A percentile compares a stretch with the other conserved stretches of the same genome.
phyloP scores from a whole-genome alignment of 1,284 basidiomycete species.

The Gymnopus androsaceus region DNA sequence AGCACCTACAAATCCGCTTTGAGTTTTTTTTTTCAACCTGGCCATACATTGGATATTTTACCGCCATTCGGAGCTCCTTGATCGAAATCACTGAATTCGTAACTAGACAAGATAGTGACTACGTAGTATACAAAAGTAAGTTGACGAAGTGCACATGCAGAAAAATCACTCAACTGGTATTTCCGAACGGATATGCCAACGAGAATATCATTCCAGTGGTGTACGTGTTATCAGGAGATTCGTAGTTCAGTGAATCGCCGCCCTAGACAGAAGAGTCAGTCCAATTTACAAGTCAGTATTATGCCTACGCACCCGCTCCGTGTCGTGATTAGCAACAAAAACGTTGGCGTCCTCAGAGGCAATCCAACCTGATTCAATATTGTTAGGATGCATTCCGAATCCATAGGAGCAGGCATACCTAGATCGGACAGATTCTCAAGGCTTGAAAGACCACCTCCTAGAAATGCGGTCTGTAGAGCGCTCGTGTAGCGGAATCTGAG shows the following conservation, averaged over 20 bases:
- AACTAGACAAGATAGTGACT: slow-evolving; percentile 65
- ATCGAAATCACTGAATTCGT: slow-evolving; percentile 51
- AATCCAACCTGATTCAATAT: slow-evolving; percentile 53
- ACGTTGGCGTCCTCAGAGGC: slow-evolving; percentile 56
- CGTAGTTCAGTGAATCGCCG: slow-evolving; percentile 54
- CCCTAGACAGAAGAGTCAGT: slow-evolving; percentile 34
- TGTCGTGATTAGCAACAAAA: slow-evolving; percentile 72
- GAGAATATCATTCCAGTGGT: slow-evolving; percentile 63
- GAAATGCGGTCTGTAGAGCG: slow-evolving; percentile 54
- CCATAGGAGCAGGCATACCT: slow-evolving; percentile 34
- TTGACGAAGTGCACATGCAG: not conserved
- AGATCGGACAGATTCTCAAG: slow-evolving; percentile 57
- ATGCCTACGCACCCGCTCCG: slow-evolving; percentile 52
- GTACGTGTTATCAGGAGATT: slow-evolving; percentile 67
- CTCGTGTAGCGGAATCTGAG: slow-evolving; percentile 64
- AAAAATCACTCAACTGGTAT: not conserved
- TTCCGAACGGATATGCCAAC: slow-evolving; percentile 67
- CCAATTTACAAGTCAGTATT: not conserved
- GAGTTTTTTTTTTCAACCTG: not conserved
- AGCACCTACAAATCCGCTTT: slow-evolving; percentile 30
- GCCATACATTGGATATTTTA: slow-evolving; percentile 19
- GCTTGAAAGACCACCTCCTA: slow-evolving; percentile 48
- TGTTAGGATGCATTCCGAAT: not conserved
- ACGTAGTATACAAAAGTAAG: too few species aligned
- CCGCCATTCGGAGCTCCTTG: slow-evolving; percentile 59